phyloP scores from a whole-genome alignment of 1,284 basidiomycete species.

The Fomitopsis palustris region DNA sequence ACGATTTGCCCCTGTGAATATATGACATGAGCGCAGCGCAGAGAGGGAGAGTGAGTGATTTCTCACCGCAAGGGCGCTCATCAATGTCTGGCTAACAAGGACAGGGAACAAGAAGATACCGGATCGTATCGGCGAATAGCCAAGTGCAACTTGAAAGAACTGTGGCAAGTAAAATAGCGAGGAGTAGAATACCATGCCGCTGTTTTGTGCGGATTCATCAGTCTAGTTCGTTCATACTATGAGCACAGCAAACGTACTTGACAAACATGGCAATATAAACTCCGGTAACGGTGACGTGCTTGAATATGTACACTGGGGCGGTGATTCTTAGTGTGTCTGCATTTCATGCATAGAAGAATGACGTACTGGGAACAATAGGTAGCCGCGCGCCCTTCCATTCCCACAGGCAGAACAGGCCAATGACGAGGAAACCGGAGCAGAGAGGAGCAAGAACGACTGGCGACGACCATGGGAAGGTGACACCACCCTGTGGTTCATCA shows the following conservation, averaged over 20 bases:
- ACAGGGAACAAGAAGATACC: constrained; percentile 67
- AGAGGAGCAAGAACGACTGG: constrained; percentile 61
- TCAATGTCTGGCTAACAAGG: constrained; percentile 59
- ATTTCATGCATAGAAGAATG: neutral
- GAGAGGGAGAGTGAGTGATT: neutral
- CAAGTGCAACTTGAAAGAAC: constrained; percentile 71
- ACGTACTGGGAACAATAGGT: constrained; percentile 65
- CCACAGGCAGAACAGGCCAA: constrained; percentile 62
- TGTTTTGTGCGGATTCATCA: constrained; percentile 14
- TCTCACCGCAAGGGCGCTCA: constrained; percentile 51
- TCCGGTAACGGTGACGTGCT: constrained; percentile 62
- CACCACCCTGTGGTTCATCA: constrained; percentile 48
- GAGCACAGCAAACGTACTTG: constrained; percentile 39
- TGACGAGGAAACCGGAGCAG: constrained; percentile 50
- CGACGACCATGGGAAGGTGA: constrained; percentile 67
- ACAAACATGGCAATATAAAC: constrained; percentile 68
- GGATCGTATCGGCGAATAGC: constrained; percentile 56
- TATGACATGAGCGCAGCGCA: no score
- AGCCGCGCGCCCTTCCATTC: constrained; percentile 69
- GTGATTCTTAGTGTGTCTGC: neutral
- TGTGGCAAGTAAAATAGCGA: constrained; percentile 67
- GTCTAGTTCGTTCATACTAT: neutral
- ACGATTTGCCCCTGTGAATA: constrained; percentile 32
- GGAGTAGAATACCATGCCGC: constrained; percentile 59
- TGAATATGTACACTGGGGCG: constrained; percentile 68